A percentile compares a stretch with the other conserved stretches of the same genome.
These are phyloP conservation scores for Fraxinus xanthoxyloides DNA, from an alignment of 305 asterid genomes.

Conservation along the genomic window DNA sequence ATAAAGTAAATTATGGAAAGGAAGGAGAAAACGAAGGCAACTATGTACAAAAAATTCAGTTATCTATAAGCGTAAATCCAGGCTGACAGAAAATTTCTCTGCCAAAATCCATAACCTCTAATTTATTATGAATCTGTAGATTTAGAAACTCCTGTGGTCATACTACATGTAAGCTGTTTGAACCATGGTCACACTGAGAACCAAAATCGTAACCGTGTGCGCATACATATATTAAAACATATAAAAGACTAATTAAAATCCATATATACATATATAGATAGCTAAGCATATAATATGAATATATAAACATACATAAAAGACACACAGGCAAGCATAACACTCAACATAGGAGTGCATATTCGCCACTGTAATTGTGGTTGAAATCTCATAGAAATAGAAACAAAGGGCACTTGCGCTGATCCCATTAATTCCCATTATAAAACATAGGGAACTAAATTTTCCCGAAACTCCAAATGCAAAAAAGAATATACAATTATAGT, in stretches of 20 bases:
- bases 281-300: background rate
- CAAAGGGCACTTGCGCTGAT: background rate
- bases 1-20: background rate
- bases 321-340: background rate
- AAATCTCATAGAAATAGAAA: background rate
- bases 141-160: background rate
- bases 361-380: background rate
- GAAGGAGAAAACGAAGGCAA: background rate
- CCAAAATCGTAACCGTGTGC: background rate
- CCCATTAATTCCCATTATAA: background rate
- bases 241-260: background rate
- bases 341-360: background rate
- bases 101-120: background rate
- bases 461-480: conserved; percentile 20
- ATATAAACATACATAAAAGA: background rate
- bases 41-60: background rate
- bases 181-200: background rate
- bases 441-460: background rate
- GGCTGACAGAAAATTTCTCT: background rate
- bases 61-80: background rate
- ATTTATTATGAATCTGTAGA: background rate
- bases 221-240: background rate
- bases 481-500: conserved; percentile 3
- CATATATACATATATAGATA: background rate
- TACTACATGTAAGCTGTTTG: background rate